phyloP scores from a whole-genome alignment of 768 basidiomycete species.

The Podaxis sp. region DNA sequence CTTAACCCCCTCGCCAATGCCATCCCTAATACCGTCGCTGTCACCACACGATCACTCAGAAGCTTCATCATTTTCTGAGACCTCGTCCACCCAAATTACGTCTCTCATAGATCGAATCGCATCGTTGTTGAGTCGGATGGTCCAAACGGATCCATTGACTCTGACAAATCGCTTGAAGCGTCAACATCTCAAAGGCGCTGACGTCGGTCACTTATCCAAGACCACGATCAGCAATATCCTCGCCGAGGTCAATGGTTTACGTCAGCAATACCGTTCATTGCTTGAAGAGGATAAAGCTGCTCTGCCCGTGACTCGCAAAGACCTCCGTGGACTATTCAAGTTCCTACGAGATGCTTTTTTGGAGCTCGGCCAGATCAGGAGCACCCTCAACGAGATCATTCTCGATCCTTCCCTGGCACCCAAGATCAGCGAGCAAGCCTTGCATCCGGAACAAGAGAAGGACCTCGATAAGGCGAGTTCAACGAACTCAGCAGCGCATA shows the following conservation, averaged over 20 bases:
- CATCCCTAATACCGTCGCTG: constrained; percentile 36
- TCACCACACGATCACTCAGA: constrained; percentile 66
- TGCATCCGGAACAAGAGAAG: constrained; percentile 25
- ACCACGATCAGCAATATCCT: constrained; percentile 75
- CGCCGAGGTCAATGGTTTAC: constrained; percentile 65
- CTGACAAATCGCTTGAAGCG: constrained; percentile 88
- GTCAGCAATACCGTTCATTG: constrained; percentile 67
- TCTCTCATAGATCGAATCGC: constrained; percentile 61
- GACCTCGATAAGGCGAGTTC: constrained; percentile 34
- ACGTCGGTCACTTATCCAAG: constrained; percentile 83
- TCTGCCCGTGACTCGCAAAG: constrained; percentile 66
- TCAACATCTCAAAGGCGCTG: constrained; percentile 83
- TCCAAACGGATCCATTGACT: constrained; percentile 81
- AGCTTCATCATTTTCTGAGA: constrained; percentile 63
- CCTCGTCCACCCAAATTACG: constrained; percentile 54
- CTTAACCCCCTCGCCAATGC: constrained; percentile 30
- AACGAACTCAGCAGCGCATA: constrained; percentile 45
- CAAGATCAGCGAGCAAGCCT: constrained; percentile 67
- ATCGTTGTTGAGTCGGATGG: constrained; percentile 52
- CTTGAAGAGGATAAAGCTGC: constrained; percentile 74
- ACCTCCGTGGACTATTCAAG: constrained; percentile 80
- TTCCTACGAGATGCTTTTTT: constrained; percentile 81
- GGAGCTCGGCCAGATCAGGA: constrained; percentile 80
- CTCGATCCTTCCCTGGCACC: constrained; percentile 80
- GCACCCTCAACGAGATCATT: constrained; percentile 84